Evolutionary conservation across 1,284 basidiomycete species (phyloP).

Genomic region (Takashimella tepidaria): DNA sequence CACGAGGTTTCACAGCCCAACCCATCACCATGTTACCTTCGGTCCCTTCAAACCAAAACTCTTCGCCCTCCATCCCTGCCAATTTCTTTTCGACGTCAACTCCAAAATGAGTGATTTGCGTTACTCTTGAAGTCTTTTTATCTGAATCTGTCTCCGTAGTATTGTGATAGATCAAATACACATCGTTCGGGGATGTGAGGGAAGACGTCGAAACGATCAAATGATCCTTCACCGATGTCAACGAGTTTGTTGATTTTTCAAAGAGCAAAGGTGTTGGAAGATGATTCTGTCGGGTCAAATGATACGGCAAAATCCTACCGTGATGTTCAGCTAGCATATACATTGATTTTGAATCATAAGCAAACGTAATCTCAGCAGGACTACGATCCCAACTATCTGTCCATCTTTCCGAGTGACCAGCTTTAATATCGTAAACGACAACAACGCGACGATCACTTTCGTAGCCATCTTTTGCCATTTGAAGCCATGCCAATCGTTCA

Average conservation of each 20-base stretch:
- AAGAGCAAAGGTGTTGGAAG: slow-evolving; percentile 39
- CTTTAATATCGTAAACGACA: slow-evolving; percentile 62
- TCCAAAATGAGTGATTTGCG: background rate
- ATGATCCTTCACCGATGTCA: slow-evolving; percentile 12
- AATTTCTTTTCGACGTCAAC: background rate
- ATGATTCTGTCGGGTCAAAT: slow-evolving; percentile 29
- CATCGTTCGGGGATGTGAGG: slow-evolving; percentile 21
- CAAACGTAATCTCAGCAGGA: slow-evolving; percentile 64
- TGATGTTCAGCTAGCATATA: slow-evolving; percentile 70
- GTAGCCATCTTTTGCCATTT: slow-evolving; percentile 78
- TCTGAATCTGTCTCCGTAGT: background rate
- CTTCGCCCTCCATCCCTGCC: slow-evolving; percentile 57
- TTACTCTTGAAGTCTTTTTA: background rate
- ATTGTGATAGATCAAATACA: slow-evolving; percentile 38
- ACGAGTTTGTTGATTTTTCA: slow-evolving; percentile 28
- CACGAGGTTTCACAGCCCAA: slow-evolving; percentile 72
- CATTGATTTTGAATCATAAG: slow-evolving; percentile 61
- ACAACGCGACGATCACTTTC: slow-evolving; percentile 64
- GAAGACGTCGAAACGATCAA: slow-evolving; percentile 24
- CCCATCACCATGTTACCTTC: slow-evolving; percentile 66
- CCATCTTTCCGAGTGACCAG: slow-evolving; percentile 29
- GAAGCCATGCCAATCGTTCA: slow-evolving; percentile 74
- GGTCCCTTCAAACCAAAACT: slow-evolving; percentile 81
- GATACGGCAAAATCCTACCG: slow-evolving; percentile 51
- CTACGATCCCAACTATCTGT: slow-evolving; percentile 80